Percentiles rank a stretch among this genome's conserved stretches.
These are phyloP conservation scores for Juglanconis sp. DNA, from an alignment of 2,329 filamentous ascomycete species.

Conservation along the genomic window DNA sequence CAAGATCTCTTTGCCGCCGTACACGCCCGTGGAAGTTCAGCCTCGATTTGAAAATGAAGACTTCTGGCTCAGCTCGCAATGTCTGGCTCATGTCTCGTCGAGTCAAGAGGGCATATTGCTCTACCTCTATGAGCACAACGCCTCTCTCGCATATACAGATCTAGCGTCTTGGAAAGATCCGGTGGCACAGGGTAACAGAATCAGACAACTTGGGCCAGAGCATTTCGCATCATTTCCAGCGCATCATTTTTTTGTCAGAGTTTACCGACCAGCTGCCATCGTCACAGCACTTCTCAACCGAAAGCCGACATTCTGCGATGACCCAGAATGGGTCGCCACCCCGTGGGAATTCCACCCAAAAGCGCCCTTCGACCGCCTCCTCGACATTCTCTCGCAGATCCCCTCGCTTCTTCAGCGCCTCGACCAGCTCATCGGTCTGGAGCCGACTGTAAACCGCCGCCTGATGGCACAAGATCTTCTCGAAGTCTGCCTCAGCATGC, in stretches of 20 bases:
- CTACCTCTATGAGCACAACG: slow-evolving; percentile 54
- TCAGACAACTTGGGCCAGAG: slow-evolving; percentile 43
- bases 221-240: slow-evolving; percentile 49
- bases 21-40: slow-evolving; percentile 36
- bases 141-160: slow-evolving; percentile 32
- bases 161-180: slow-evolving; percentile 36
- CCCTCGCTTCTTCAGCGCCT: slow-evolving; percentile 44
- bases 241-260: slow-evolving; percentile 55
- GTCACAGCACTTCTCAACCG: slow-evolving; percentile 47
- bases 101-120: slow-evolving; percentile 42
- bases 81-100: slow-evolving; percentile 39
- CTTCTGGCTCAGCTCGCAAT: slow-evolving; percentile 42
- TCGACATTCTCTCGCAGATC: slow-evolving; percentile 48
- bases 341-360: slow-evolving; percentile 54
- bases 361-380: slow-evolving; percentile 46
- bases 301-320: slow-evolving; percentile 48
- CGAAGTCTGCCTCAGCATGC: slow-evolving; percentile 43
- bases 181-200: slow-evolving; percentile 30
- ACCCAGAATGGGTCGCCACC: slow-evolving; percentile 47
- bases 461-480: slow-evolving; percentile 47
- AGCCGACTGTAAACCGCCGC: slow-evolving; percentile 39
- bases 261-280: slow-evolving; percentile 50
- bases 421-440: slow-evolving; percentile 39
- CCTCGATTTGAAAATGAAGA: slow-evolving; percentile 32
- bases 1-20: slow-evolving; percentile 38